A percentile compares a stretch with the other conserved stretches of the same genome.
Conservation (phyloP, 768 basidiomycete genomes). For the Dioszegia hungarica region DNA sequence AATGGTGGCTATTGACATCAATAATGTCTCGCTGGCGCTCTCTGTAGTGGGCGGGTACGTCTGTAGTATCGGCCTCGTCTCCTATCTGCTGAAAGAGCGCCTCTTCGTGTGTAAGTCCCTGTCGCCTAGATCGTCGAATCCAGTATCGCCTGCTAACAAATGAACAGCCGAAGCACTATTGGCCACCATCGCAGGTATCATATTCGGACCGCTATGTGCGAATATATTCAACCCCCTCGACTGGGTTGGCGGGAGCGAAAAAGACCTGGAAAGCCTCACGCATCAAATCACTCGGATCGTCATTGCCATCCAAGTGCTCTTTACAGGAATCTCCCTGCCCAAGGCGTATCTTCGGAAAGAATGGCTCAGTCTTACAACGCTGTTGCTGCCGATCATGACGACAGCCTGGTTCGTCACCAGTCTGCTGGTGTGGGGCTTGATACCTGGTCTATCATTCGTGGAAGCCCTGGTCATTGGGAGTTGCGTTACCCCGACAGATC, state of each 20-base stretch:
- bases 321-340: slow-evolving; percentile 44
- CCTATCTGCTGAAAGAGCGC: slow-evolving; percentile 49
- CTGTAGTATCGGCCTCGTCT: slow-evolving; percentile 40
- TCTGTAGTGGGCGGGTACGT: slow-evolving; percentile 44
- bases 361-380: slow-evolving; percentile 45
- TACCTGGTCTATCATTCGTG: slow-evolving; percentile 49
- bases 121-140: not conserved
- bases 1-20: slow-evolving; percentile 46
- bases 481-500: slow-evolving; percentile 52
- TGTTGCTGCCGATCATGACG: slow-evolving; percentile 51
- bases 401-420: slow-evolving; percentile 50
- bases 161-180: slow-evolving; percentile 41
- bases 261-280: slow-evolving; percentile 26
- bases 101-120: slow-evolving; percentile 46
- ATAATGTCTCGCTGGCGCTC: slow-evolving; percentile 43
- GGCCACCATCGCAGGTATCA: slow-evolving; percentile 38
- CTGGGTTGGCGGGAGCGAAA: slow-evolving; percentile 39
- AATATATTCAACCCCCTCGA: slow-evolving; percentile 47
- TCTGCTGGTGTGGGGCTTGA: slow-evolving; percentile 48
- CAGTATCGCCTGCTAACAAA: not conserved
- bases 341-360: slow-evolving; percentile 50
- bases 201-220: slow-evolving; percentile 46
- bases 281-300: slow-evolving; percentile 48
- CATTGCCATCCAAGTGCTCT: slow-evolving; percentile 50
- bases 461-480: slow-evolving; percentile 50